These are phyloP conservation scores for Sonneratia caseolaris DNA, from an alignment of 345 rosid species.

Conservation along the genomic window DNA sequence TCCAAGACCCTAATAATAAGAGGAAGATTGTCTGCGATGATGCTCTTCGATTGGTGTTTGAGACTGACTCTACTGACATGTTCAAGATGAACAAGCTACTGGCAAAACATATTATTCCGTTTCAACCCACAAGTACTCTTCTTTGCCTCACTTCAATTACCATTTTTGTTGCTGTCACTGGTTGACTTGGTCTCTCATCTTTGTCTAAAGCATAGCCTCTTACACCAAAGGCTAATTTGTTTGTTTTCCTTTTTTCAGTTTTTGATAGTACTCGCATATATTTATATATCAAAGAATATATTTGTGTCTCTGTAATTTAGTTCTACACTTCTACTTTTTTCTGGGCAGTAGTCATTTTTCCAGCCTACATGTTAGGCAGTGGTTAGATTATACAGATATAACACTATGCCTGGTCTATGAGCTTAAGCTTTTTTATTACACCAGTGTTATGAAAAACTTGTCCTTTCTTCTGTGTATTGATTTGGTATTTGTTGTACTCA, in stretches of 20 bases:
- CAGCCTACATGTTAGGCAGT: neutral
- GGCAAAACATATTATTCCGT: slow-evolving; percentile 20
- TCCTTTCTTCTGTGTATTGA: neutral
- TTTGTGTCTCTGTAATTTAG: neutral
- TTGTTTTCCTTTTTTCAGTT: neutral
- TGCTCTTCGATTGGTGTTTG: slow-evolving; percentile 23
- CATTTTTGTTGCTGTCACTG: neutral
- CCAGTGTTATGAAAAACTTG: neutral
- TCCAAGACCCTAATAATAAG: slow-evolving; percentile 29
- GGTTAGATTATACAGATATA: neutral
- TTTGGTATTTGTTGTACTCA: neutral
- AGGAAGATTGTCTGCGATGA: slow-evolving; percentile 27
- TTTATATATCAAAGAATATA: too few species aligned
- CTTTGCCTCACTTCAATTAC: neutral
- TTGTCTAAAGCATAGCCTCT: neutral
- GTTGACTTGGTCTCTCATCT: neutral
- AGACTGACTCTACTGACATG: slow-evolving; percentile 33
- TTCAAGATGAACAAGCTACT: slow-evolving; percentile 31
- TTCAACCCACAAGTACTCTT: slow-evolving; percentile 17
- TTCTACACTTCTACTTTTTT: neutral
- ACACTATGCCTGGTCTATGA: neutral
- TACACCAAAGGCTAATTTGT: neutral
- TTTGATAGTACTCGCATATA: neutral
- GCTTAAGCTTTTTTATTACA: neutral
- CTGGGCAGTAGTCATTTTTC: neutral